phyloP scores from a whole-genome alignment of 108 stramenopile species.

The Skeletonema costatum region DNA sequence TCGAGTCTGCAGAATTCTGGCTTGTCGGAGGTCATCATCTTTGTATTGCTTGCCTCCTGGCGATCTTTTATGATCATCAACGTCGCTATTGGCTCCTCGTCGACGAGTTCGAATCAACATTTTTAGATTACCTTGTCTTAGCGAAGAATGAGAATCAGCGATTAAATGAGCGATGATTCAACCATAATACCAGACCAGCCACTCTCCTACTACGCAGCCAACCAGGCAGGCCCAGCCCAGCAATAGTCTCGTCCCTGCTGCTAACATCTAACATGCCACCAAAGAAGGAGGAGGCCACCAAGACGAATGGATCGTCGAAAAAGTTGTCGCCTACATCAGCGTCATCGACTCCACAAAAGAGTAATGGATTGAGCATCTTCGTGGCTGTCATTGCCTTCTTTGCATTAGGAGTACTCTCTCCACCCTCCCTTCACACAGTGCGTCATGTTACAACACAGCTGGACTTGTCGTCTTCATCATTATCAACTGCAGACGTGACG shows the following conservation, averaged over 20 bases:
- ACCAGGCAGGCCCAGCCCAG: too few relatives aligned
- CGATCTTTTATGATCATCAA: background rate
- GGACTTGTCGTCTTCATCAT: background rate
- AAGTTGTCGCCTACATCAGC: background rate
- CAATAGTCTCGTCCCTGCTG: background rate
- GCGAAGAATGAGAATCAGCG: too few relatives aligned
- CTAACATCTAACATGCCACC: background rate
- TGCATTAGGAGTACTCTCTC: conserved; percentile 32
- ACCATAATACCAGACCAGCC: too few relatives aligned
- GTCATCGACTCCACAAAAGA: background rate
- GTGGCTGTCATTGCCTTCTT: conserved; percentile 43
- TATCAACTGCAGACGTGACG: background rate
- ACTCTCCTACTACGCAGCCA: too few relatives aligned
- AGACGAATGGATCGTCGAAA: background rate
- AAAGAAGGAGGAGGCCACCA: background rate
- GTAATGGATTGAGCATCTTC: conserved; percentile 1
- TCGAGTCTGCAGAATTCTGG: background rate
- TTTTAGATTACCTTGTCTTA: too few relatives aligned
- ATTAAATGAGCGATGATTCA: too few relatives aligned
- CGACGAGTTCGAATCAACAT: too few relatives aligned
- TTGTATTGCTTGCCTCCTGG: background rate
- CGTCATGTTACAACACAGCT: background rate
- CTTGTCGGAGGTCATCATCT: conserved; percentile 17
- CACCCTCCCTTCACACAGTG: conserved; percentile 19
- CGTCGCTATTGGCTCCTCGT: too few relatives aligned